These are phyloP conservation scores for Neonectria ditissima DNA, from an alignment of 2,329 filamentous ascomycete genomes.

Conservation along the genomic window DNA sequence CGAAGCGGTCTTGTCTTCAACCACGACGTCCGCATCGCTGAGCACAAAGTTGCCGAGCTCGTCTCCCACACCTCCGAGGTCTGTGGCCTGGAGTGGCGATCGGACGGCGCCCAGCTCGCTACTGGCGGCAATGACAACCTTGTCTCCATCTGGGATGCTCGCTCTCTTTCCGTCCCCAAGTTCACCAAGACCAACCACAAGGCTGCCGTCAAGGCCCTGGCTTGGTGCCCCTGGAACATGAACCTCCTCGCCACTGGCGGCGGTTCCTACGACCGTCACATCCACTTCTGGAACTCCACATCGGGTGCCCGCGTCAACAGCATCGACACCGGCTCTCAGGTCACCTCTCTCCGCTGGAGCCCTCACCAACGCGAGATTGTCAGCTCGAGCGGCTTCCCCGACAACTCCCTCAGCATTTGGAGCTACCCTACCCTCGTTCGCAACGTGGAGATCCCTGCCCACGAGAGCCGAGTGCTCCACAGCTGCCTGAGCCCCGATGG, in stretches of 20 bases:
- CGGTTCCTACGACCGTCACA: constrained; percentile 95
- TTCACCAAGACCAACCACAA: constrained; percentile 99
- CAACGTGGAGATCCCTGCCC: constrained; percentile 97
- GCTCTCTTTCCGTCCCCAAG: constrained; percentile 91
- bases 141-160: constrained; percentile 98
- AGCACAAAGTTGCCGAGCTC: constrained; percentile 98
- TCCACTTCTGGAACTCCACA: constrained; percentile 99
- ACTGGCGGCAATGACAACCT: constrained; percentile 99
- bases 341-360: constrained; percentile 96
- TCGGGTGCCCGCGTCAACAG: constrained; percentile 98
- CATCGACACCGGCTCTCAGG: constrained; percentile 98
- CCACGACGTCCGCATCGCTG: constrained; percentile 96
- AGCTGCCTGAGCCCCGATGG: constrained; percentile 97
- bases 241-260: constrained; percentile 97
- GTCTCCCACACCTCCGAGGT: constrained; percentile 98
- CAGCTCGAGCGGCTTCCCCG: constrained; percentile 97
- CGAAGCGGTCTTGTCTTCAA: constrained; percentile 97
- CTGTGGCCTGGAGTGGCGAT: constrained; percentile 97
- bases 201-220: constrained; percentile 96
- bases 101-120: constrained; percentile 95
- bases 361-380: constrained; percentile 98
- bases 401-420: constrained; percentile 99
- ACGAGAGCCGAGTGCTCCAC: constrained; percentile 96
- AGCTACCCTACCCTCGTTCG: constrained; percentile 97
- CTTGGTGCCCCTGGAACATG: constrained; percentile 99